phyloP scores from a whole-genome alignment of 148 eudicot genomes.

The Camellia japonica region DNA sequence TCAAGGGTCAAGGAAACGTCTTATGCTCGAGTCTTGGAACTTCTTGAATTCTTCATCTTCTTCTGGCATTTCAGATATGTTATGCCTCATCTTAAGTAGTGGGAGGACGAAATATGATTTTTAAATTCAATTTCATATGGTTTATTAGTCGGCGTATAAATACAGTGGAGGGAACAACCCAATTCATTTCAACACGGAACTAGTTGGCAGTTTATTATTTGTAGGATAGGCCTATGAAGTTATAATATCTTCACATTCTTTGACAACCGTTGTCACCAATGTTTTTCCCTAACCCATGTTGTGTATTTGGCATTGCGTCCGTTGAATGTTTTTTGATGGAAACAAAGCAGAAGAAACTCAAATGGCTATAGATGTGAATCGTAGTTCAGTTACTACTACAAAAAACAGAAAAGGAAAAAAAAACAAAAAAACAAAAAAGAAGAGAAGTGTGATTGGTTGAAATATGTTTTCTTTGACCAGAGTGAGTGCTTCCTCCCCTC shows the following conservation, averaged over 20 bases:
- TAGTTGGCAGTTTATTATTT: not conserved
- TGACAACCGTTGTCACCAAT: not conserved
- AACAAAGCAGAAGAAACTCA: not conserved
- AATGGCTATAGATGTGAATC: not conserved
- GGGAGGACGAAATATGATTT: constrained; percentile 95
- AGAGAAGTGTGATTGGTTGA: not conserved
- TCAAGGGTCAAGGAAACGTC: constrained; percentile 93
- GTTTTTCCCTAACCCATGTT: not conserved
- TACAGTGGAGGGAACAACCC: not conserved
- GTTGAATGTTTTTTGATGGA: not conserved
- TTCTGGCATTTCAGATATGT: constrained; percentile 62
- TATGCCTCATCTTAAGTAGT: constrained; percentile 77
- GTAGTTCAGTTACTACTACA: not conserved
- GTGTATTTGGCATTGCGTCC: not conserved
- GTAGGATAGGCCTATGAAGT: not conserved
- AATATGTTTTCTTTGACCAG: not conserved
- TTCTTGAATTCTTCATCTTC: constrained; percentile 54
- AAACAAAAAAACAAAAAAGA: not conserved
- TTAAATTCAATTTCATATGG: constrained; percentile 20
- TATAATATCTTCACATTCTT: not conserved
- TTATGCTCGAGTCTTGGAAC: constrained; percentile 97
- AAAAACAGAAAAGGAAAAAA: not conserved
- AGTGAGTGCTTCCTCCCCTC: not conserved
- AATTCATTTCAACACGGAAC: not conserved
- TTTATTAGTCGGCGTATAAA: not conserved